These are phyloP conservation scores for Saccharomyces jurei DNA, from an alignment of 805 yeast species.

Conservation along the genomic window DNA sequence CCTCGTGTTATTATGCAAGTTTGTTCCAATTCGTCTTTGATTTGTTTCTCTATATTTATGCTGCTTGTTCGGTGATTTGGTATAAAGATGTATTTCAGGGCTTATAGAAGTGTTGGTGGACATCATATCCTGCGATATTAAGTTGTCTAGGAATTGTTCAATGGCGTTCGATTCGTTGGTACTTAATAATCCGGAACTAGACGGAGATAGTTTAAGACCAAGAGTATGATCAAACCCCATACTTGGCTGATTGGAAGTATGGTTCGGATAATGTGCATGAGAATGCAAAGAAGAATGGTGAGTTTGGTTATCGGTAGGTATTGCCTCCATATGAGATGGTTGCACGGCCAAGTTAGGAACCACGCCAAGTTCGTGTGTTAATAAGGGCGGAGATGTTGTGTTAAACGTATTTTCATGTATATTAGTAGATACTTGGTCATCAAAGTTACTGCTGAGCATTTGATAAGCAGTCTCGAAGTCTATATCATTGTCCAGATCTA, in stretches of 20 bases:
- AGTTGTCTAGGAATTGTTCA: slow-evolving; percentile 26
- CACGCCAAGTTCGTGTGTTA: neutral
- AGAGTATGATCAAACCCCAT: neutral
- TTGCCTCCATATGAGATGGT: neutral
- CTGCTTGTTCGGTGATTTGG: neutral
- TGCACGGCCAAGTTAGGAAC: neutral
- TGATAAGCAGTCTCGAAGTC: slow-evolving; percentile 32
- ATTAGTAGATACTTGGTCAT: slow-evolving; percentile 7
- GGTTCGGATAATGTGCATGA: neutral
- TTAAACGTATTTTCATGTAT: slow-evolving; percentile 2
- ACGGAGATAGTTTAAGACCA: neutral
- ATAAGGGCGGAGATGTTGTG: neutral
- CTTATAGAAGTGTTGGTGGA: neutral
- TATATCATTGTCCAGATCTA: slow-evolving; percentile 25
- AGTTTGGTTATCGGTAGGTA: neutral
- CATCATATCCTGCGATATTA: slow-evolving; percentile 10
- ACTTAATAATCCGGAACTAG: slow-evolving; percentile 19
- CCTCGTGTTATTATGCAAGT: neutral
- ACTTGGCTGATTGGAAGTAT: neutral
- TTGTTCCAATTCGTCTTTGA: neutral
- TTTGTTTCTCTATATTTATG: neutral
- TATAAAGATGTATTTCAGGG: neutral
- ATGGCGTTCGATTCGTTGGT: slow-evolving; percentile 29
- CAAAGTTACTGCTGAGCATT: slow-evolving; percentile 19
- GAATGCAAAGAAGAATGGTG: neutral